Evolutionary conservation across 1,284 basidiomycete genomes (phyloP), one percentile per base, ranked within the genome.

Genomic region (Cryptococcus depauperatus): DNA sequence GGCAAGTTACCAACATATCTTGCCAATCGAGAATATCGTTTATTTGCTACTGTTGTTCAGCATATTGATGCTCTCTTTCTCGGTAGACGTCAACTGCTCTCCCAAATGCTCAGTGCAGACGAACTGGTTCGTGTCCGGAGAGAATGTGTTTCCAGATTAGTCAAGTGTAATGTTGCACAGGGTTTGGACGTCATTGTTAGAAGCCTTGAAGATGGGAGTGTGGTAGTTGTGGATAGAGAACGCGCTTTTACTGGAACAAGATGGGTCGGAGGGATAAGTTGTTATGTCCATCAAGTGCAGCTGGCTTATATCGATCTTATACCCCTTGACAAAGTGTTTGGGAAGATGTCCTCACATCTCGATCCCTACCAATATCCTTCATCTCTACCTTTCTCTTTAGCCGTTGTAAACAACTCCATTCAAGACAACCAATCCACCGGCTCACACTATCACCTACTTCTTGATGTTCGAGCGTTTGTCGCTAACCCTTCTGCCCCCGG

Each of bases 181-280:
- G 86, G 84, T 3, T 73, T 96, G 37, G 93, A 97, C 62, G 82
- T 97, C 49, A 93, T 98, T 57, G 92, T 97, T 10, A 79, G 93
- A 18, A 91, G 96, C 71, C 85, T 92, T 11, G 83, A 81, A 9
- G 88, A 86, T 75, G 92, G 92, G 16, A 85, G 82, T 4, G 76
- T 97, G 19, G 84, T 89, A 34, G 83, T 81, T 3, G 85, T 92
- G 23, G 88, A 68, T 82, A 87, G 61, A 79, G 83, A 55, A 79
- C 85, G 54, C 72, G 82, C 47, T 79, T 52, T 58, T n/a, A 51
- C 85, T 47, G 88, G 84, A 58, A 84, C 85, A 5, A 79, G 88
- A 49, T 79, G 87, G 52, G 91, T 93, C 83, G 55, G 58, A 7
- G 66, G 66, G 2, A 56, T 69, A 34, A 54, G 91, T 82, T 70